These are phyloP conservation scores for Neurospora tetrasperma DNA, from an alignment of 495 filamentous ascomycete genomes.

Conservation along the genomic window DNA sequence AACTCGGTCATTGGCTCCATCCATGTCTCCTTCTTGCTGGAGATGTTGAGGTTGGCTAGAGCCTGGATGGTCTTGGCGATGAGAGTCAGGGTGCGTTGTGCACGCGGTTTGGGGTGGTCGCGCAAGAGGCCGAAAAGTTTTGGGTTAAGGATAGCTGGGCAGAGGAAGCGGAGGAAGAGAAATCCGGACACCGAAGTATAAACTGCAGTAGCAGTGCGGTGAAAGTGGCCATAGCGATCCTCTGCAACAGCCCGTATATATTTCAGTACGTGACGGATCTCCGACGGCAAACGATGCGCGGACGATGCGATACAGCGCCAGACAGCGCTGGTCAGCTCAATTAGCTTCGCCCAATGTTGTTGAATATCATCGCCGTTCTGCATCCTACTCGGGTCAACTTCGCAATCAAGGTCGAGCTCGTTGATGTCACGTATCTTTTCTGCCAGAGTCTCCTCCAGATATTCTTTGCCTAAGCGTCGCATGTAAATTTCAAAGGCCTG, in stretches of 20 bases:
- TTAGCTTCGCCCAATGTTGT: conserved; percentile 74
- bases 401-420: conserved; percentile 79
- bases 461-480: conserved; percentile 88
- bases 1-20: conserved; percentile 98
- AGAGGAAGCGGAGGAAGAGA: conserved; percentile 91
- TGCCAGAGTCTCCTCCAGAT: conserved; percentile 78
- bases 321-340: conserved; percentile 64
- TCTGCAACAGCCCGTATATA: conserved; percentile 91
- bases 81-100: conserved; percentile 84
- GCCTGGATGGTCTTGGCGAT: conserved; percentile 95
- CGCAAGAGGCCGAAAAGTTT: conserved; percentile 84
- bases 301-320: conserved; percentile 77
- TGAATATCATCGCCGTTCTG: conserved; percentile 61
- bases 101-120: conserved; percentile 79
- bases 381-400: conserved; percentile 80
- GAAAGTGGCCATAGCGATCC: conserved; percentile 92
- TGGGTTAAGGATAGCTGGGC: conserved; percentile 89
- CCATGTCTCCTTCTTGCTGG: conserved; percentile 93
- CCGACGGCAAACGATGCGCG: conserved; percentile 63
- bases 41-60: conserved; percentile 84
- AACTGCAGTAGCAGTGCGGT: conserved; percentile 60
- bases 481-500: conserved; percentile 92
- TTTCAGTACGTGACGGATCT: conserved; percentile 78
- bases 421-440: conserved; percentile 81
- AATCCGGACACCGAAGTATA: conserved; percentile 98